Evolutionary conservation across 139 green algal species (phyloP), one percentile per base, ranked within the genome.

Genomic region (Chlorella sp.): DNA sequence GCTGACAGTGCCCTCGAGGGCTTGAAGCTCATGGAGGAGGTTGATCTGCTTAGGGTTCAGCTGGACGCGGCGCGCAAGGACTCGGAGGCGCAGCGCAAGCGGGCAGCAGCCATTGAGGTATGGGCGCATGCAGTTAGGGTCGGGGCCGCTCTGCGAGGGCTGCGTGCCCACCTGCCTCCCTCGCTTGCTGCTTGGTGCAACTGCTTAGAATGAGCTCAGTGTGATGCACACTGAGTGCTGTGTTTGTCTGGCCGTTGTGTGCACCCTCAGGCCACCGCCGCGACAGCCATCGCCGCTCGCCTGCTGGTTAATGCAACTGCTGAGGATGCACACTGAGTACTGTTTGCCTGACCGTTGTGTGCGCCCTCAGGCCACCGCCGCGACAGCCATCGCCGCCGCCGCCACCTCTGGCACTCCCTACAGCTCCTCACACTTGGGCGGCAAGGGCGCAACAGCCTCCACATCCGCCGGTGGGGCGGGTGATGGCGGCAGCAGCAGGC

Each of bases 41-140:
- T 80, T 31, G 90, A 92, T 70, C 78, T 93, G 72, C 71, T 93
- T 69, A 74, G 83, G 27, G 83, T 93, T 42, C 78, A 86, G 69
- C 79, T 93, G 49, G 85, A 95, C 24, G 76, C 87, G n/a, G 86
- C 88, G 0, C 68, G 84, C 62, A 82, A 89, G 78, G 86, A 93
- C 67, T 80, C 72, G 42, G 72, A 86, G 29, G 83, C 84, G 34
- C 79, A 82, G 35, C 81, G 81, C 61, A 85, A 80, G 35, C 77
- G 83, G 20, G 78, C 77, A 26, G 79, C 77, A 26, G 82, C 81
- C 30, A 75, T 87, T 26, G 73, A 79, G 42, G 77, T 74, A n/a
- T n/a, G n/a, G n/a, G n/a, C n/a, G n/a, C n/a, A n/a, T n/a, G n/a
- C n/a, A n/a, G n/a, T n/a, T n/a, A n/a, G n/a, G n/a, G n/a, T n/a